These are phyloP conservation scores for Eimeria acervulina DNA, from an alignment of 169 alveolate genomes.

Conservation along the genomic window DNA sequence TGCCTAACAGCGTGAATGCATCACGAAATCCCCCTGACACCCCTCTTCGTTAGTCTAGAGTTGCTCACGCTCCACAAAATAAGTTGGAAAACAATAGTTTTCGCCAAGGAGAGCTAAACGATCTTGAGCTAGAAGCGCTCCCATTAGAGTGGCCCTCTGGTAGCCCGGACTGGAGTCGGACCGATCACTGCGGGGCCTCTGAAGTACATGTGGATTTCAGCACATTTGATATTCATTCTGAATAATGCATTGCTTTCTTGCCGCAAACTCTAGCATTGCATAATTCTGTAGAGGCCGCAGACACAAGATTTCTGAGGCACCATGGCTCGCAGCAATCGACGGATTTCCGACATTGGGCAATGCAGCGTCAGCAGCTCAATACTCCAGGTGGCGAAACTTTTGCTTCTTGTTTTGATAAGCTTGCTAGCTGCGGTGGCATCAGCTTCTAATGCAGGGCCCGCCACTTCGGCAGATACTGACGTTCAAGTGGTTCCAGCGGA, in stretches of 20 bases:
- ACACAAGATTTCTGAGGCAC: not conserved
- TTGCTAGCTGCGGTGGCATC: not conserved
- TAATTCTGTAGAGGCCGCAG: not conserved
- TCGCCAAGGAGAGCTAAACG: not conserved
- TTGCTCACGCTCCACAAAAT: not conserved
- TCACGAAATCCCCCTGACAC: not conserved
- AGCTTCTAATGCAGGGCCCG: not conserved
- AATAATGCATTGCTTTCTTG: not conserved
- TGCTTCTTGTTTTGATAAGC: not conserved
- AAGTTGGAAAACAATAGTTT: not conserved
- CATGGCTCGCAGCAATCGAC: not conserved
- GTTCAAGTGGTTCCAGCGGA: not conserved
- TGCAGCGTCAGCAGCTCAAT: not conserved
- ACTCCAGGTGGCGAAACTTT: not conserved
- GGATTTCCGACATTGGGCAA: not conserved
- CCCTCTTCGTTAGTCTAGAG: not conserved
- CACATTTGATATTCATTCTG: not conserved
- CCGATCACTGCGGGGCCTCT: slow-evolving; percentile 2
- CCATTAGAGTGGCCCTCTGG: not conserved
- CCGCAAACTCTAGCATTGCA: not conserved
- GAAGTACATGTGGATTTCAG: not conserved
- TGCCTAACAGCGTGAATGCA: not conserved
- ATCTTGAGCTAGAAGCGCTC: not conserved
- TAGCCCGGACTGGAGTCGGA: not conserved
- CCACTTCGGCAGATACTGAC: not conserved